These are phyloP conservation scores for Yamadazyma pseudoaaseri DNA, from an alignment of 1,139 yeast species.

Conservation along the genomic window DNA sequence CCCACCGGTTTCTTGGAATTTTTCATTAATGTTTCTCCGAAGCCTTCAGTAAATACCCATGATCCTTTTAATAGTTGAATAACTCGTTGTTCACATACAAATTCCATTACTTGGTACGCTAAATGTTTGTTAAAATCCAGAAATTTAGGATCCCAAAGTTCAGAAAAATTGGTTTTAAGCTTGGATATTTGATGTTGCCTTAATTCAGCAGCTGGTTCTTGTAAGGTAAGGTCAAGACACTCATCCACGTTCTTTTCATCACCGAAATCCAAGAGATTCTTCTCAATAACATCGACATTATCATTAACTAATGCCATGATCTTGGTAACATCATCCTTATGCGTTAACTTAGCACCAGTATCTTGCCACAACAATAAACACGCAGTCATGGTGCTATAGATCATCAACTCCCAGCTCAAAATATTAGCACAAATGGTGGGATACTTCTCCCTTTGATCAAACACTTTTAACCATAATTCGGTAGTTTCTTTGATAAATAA, in stretches of 20 bases:
- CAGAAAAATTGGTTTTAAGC: constrained; percentile 33
- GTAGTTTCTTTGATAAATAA: constrained; percentile 37
- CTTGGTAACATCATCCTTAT: constrained; percentile 47
- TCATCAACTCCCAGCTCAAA: constrained; percentile 56
- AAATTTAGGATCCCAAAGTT: constrained; percentile 38
- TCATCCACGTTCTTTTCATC: constrained; percentile 37
- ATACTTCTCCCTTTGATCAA: constrained; percentile 31
- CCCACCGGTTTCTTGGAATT: constrained; percentile 14
- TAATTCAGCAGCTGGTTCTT: constrained; percentile 47
- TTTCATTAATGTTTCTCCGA: constrained; percentile 44
- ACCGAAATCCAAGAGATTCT: constrained; percentile 18
- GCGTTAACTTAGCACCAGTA: constrained; percentile 53
- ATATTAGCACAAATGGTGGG: constrained; percentile 45
- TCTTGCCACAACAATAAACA: constrained; percentile 68
- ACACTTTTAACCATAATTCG: constrained; percentile 38
- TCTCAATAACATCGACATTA: constrained; percentile 31
- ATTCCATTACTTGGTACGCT: constrained; percentile 62
- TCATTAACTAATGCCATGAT: constrained; percentile 41
- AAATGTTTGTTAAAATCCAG: constrained; percentile 51
- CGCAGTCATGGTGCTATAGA: constrained; percentile 54
- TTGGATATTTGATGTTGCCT: constrained; percentile 54
- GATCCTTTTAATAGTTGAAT: constrained; percentile 72
- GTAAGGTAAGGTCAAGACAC: constrained; percentile 43
- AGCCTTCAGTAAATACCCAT: constrained; percentile 76
- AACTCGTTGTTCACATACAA: constrained; percentile 78